Conservation (phyloP, 73 alveolate species). For the Symbiodinium pilosum region DNA sequence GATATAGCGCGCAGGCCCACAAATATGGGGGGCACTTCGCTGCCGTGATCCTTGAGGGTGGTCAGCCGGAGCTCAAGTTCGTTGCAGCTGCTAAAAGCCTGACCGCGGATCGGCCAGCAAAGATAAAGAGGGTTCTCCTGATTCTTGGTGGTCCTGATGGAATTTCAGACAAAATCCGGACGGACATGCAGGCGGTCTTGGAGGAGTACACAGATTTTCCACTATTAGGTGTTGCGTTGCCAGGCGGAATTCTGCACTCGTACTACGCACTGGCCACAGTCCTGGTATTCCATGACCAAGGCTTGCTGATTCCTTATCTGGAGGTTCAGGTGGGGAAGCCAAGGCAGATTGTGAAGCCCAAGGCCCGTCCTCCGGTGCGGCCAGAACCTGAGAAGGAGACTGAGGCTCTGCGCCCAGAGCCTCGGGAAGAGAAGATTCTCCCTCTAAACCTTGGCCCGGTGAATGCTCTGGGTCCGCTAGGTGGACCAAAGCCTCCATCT, state of each 20-base stretch:
- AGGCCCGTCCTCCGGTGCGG: not conserved
- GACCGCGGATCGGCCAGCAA: not conserved
- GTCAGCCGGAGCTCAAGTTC: constrained; percentile 35
- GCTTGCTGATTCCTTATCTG: constrained; percentile 41
- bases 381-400: not conserved
- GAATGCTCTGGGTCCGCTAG: not conserved
- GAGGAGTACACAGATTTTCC: constrained; percentile 85
- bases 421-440: not conserved
- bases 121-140: constrained; percentile 11
- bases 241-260: constrained; percentile 70
- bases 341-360: not conserved
- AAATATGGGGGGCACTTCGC: constrained; percentile 55
- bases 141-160: constrained; percentile 85
- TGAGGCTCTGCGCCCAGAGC: not conserved
- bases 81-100: constrained; percentile 14
- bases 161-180: constrained; percentile 1
- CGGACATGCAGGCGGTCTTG: not conserved
- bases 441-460: not conserved
- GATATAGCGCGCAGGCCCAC: constrained; percentile 66
- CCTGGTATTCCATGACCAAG: constrained; percentile 75
- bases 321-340: constrained; percentile 43
- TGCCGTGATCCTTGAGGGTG: constrained; percentile 88
- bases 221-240: constrained; percentile 34
- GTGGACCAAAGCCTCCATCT: not conserved
- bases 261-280: constrained; percentile 85